phyloP scores from a whole-genome alignment of 2,329 filamentous ascomycete species.

The Alternaria angustiovoidea region DNA sequence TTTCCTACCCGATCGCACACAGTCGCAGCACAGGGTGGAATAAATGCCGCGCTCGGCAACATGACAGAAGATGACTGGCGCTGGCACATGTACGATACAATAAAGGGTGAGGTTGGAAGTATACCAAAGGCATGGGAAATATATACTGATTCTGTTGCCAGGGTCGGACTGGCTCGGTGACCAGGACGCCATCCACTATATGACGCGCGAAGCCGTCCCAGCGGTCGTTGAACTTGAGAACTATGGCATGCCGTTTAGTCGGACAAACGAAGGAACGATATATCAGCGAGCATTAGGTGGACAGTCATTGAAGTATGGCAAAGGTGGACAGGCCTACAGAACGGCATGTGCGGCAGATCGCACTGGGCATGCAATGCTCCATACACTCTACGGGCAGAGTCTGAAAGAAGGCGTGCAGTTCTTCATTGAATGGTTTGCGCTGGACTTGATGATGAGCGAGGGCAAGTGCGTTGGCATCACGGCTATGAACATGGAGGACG shows the following conservation, averaged over 20 bases:
- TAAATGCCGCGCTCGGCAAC: slow-evolving; percentile 66
- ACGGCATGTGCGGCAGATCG: slow-evolving; percentile 58
- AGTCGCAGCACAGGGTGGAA: slow-evolving; percentile 72
- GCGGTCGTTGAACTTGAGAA: slow-evolving; percentile 65
- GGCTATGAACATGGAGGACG: slow-evolving; percentile 60
- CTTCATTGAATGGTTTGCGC: slow-evolving; percentile 61
- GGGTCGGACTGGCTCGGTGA: slow-evolving; percentile 67
- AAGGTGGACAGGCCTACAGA: slow-evolving; percentile 59
- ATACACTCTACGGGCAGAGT: slow-evolving; percentile 61
- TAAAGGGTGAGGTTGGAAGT: not conserved
- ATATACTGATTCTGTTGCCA: slow-evolving; percentile 50
- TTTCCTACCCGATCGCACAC: slow-evolving; percentile 72
- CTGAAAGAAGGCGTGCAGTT: slow-evolving; percentile 59
- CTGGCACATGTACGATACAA: slow-evolving; percentile 69
- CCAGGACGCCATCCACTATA: slow-evolving; percentile 68
- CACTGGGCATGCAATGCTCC: slow-evolving; percentile 60
- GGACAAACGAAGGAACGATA: slow-evolving; percentile 56
- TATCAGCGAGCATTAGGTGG: slow-evolving; percentile 61
- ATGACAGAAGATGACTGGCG: slow-evolving; percentile 66
- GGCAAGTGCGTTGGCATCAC: slow-evolving; percentile 58
- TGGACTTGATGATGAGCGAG: slow-evolving; percentile 60
- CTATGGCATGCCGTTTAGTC: slow-evolving; percentile 64
- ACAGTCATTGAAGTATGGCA: slow-evolving; percentile 57
- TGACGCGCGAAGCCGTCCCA: slow-evolving; percentile 64
- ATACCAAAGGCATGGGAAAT: rapidly evolving